Evolutionary conservation across 2,329 filamentous ascomycete species (phyloP).

Genomic region (Neobulgaria alba): DNA sequence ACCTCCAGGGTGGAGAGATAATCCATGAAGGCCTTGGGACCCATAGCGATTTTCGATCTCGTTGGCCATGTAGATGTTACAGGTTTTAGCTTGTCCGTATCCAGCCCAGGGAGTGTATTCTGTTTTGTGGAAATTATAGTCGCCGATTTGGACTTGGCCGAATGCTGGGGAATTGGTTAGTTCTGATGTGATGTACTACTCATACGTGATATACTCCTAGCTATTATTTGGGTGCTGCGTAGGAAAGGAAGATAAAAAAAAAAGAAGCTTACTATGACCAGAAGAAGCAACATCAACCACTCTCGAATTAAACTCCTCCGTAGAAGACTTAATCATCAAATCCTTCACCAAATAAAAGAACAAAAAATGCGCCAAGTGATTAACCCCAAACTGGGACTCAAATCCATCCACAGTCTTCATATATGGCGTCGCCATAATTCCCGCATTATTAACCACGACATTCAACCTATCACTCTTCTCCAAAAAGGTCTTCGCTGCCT

Average conservation of each 20-base stretch:
- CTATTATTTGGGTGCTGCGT: too few relatives aligned
- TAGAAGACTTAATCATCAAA: conserved; percentile 33
- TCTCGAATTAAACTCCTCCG: conserved; percentile 35
- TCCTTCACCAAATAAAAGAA: conserved; percentile 42
- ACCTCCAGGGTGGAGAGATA: conserved; percentile 37
- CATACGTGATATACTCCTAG: too few relatives aligned
- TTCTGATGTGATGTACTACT: too few relatives aligned
- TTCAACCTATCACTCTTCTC: conserved; percentile 26
- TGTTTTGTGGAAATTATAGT: conserved; percentile 18
- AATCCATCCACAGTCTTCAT: conserved; percentile 36
- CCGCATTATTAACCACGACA: conserved; percentile 24
- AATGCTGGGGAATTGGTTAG: too few relatives aligned
- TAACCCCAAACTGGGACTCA: conserved; percentile 43
- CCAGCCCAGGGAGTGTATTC: conserved; percentile 32
- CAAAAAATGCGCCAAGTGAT: conserved; percentile 46
- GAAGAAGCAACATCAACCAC: conserved; percentile 38
- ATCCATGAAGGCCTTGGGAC: conserved; percentile 31
- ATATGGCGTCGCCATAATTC: conserved; percentile 17
- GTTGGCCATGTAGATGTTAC: conserved; percentile 39
- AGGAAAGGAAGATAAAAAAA: background rate
- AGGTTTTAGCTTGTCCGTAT: conserved; percentile 38
- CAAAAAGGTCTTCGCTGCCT: conserved; percentile 25
- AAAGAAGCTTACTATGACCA: conserved; percentile 29
- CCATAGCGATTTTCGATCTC: conserved; percentile 39
- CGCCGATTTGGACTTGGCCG: conserved; percentile 34